Conservation (phyloP, 305 asterid genomes). For the Fraxinus platypoda region DNA sequence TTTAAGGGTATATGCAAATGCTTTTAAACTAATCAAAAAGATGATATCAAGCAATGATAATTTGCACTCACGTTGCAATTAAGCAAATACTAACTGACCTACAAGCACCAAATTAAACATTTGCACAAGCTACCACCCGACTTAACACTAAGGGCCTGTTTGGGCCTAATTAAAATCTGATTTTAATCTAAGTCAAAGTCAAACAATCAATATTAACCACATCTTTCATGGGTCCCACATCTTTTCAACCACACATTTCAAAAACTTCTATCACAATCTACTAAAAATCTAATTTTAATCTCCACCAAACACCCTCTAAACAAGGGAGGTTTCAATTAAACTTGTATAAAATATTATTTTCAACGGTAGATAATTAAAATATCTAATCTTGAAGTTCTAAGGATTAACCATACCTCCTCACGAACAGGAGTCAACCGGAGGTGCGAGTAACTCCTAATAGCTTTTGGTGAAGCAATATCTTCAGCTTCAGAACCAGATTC, state of each 20-base stretch:
- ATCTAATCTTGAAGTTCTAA: constrained; percentile 13
- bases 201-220: too few relatives aligned
- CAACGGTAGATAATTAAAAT: not conserved
- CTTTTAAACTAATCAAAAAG: not conserved
- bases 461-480: constrained; percentile 91
- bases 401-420: constrained; percentile 70
- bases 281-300: too few relatives aligned
- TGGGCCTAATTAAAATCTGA: too few relatives aligned
- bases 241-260: too few relatives aligned
- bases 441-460: constrained; percentile 74
- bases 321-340: not conserved
- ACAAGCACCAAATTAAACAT: not conserved
- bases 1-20: not conserved
- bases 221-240: too few relatives aligned
- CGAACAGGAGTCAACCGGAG: constrained; percentile 97
- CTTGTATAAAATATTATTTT: not conserved
- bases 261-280: too few relatives aligned
- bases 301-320: too few relatives aligned
- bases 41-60: not conserved
- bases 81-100: not conserved
- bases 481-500: constrained; percentile 99
- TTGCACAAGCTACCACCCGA: constrained; percentile 13
- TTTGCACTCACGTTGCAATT: not conserved
- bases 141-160: too few relatives aligned
- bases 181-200: too few relatives aligned